phyloP scores from a whole-genome alignment of 2,329 filamentous ascomycete genomes.

The Trichoderma sp. region DNA sequence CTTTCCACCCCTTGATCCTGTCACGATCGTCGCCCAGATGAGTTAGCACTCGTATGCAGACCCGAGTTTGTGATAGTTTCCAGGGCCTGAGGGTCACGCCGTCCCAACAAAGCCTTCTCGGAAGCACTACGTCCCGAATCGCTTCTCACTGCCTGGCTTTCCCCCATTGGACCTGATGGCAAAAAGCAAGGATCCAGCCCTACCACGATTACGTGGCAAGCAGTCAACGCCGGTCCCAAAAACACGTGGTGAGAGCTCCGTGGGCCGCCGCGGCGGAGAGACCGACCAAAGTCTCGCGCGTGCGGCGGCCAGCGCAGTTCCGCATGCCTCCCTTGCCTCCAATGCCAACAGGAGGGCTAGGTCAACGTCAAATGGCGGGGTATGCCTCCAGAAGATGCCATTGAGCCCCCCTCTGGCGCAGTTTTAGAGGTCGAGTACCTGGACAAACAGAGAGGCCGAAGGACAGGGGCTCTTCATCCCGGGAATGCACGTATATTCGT shows the following conservation, averaged over 20 bases:
- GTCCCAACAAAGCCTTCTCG: slow-evolving; percentile 1
- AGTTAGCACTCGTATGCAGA: neutral
- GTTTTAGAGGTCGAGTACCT: slow-evolving; percentile 1
- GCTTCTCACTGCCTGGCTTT: slow-evolving; percentile 7
- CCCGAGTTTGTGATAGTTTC: neutral
- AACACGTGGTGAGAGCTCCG: slow-evolving; percentile 20
- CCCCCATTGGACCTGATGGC: neutral
- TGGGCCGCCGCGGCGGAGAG: neutral
- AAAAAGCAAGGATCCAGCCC: slow-evolving; percentile 19
- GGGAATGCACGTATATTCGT: slow-evolving; percentile 1
- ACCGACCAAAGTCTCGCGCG: slow-evolving; percentile 7
- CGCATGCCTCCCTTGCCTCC: neutral
- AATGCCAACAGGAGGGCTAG: slow-evolving; percentile 1
- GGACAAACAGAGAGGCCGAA: neutral
- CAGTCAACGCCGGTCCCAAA: slow-evolving; percentile 5
- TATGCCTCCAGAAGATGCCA: slow-evolving; percentile 15
- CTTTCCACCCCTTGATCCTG: too few species aligned
- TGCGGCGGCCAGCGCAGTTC: slow-evolving; percentile 1
- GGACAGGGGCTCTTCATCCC: neutral
- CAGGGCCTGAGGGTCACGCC: slow-evolving; percentile 4
- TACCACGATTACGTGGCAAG: slow-evolving; percentile 22
- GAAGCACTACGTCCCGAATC: neutral
- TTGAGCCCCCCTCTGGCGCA: slow-evolving; percentile 11
- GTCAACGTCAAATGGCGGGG: slow-evolving; percentile 15
- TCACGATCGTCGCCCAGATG: neutral